Evolutionary conservation across 345 rosid genomes (phyloP).

Genomic region (Dipteronia dyeriana): DNA sequence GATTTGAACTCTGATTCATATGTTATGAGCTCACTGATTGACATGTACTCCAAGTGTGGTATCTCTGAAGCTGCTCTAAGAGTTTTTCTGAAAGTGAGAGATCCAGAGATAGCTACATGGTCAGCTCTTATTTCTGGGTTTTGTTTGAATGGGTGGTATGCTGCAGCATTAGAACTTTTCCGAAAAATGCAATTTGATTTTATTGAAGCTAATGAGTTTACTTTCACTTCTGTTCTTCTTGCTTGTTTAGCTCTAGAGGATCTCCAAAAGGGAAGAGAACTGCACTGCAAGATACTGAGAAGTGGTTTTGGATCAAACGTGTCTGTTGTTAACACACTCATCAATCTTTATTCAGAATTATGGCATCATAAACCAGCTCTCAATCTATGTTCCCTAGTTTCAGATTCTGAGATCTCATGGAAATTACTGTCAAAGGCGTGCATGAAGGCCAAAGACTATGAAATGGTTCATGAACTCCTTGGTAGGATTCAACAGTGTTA

Average conservation of each 20-base stretch:
- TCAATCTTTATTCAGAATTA: slow-evolving; percentile 25
- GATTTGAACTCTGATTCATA: slow-evolving; percentile 25
- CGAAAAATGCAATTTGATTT: slow-evolving; percentile 31
- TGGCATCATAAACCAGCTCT: slow-evolving; percentile 27
- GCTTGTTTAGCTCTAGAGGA: slow-evolving; percentile 30
- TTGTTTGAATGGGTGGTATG: slow-evolving; percentile 23
- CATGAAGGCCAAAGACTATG: slow-evolving; percentile 25
- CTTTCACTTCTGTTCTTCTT: slow-evolving; percentile 30
- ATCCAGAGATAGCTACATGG: slow-evolving; percentile 22
- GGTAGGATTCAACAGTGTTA: slow-evolving; percentile 26
- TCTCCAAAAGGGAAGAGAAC: slow-evolving; percentile 32
- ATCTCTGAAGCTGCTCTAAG: slow-evolving; percentile 26
- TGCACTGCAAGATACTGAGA: slow-evolving; percentile 36
- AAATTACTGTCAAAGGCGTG: slow-evolving; percentile 27
- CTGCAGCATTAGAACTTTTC: slow-evolving; percentile 22
- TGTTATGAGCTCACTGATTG: slow-evolving; percentile 27
- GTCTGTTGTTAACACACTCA: slow-evolving; percentile 30
- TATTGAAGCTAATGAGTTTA: slow-evolving; percentile 31
- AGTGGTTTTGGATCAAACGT: slow-evolving; percentile 26
- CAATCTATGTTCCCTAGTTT: slow-evolving; percentile 21
- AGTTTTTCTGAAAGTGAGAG: slow-evolving; percentile 21
- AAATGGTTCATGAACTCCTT: slow-evolving; percentile 27
- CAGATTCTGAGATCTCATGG: slow-evolving; percentile 28
- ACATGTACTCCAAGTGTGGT: slow-evolving; percentile 36
- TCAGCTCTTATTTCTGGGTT: slow-evolving; percentile 28